phyloP scores from a whole-genome alignment of 192 early-diverging fungal genomes.

The Coemansia sp. region DNA sequence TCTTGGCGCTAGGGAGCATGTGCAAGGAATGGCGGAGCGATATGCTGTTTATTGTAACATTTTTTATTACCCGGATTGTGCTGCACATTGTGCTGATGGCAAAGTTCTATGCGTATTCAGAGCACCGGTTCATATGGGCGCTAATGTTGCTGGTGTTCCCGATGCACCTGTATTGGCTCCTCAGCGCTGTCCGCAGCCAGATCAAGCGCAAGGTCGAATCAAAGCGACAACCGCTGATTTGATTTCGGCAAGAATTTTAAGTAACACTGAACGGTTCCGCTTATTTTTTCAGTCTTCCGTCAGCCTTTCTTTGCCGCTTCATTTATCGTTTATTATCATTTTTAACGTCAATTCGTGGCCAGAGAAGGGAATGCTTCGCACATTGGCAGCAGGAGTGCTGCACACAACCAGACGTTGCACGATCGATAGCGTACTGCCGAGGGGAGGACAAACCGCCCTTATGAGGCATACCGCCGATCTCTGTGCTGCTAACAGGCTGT shows the following conservation, averaged over 20 bases:
- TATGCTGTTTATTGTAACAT: conserved; percentile 53
- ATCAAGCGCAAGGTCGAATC: not conserved
- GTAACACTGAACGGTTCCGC: no score
- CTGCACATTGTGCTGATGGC: conserved; percentile 51
- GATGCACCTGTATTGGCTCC: conserved; percentile 59
- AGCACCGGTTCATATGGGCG: conserved; percentile 22
- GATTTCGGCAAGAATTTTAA: not conserved
- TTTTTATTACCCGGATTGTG: conserved; percentile 56
- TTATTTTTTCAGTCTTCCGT: no score
- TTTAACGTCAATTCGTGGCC: no score
- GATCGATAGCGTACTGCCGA: not conserved
- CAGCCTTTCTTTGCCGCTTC: no score
- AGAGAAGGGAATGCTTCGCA: not conserved
- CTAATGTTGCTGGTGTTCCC: conserved; percentile 46
- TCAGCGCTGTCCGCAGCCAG: conserved; percentile 19
- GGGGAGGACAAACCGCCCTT: not conserved
- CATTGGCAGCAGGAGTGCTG: not conserved
- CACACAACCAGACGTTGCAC: not conserved
- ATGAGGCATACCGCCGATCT: not conserved
- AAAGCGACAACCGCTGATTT: not conserved
- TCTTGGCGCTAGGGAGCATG: conserved; percentile 57
- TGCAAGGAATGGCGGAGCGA: conserved; percentile 52
- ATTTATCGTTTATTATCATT: no score
- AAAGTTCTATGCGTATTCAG: conserved; percentile 33
- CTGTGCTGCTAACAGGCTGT: not conserved